Conservation (phyloP, 2,329 filamentous ascomycete species). For the Cercospora sp. region DNA sequence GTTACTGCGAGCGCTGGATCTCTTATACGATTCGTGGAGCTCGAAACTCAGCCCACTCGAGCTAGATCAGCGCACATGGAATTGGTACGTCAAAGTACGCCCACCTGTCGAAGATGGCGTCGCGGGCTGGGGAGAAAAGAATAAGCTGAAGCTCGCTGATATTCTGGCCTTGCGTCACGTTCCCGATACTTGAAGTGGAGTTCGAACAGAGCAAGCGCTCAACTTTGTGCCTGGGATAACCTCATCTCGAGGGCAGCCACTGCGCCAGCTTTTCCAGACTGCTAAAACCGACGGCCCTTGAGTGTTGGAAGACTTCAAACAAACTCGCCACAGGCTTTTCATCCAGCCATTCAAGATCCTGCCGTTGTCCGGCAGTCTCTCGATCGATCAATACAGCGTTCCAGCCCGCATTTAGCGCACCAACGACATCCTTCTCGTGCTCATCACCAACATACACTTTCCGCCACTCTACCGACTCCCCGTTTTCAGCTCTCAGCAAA, state of each 20-base stretch:
- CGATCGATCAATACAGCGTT: constrained; percentile 47
- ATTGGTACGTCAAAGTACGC: constrained; percentile 75
- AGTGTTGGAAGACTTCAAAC: constrained; percentile 23
- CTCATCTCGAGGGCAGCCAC: constrained; percentile 27
- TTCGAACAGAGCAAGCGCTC: neutral
- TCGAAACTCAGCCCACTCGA: constrained; percentile 63
- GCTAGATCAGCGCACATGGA: constrained; percentile 74
- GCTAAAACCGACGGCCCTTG: constrained; percentile 29
- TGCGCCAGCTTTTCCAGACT: constrained; percentile 31
- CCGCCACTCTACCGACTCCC: constrained; percentile 29
- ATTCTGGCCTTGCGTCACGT: constrained; percentile 62
- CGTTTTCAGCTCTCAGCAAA: constrained; percentile 36
- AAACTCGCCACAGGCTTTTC: constrained; percentile 21
- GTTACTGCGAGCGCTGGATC: constrained; percentile 69
- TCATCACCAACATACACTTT: constrained; percentile 60
- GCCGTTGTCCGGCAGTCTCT: constrained; percentile 23
- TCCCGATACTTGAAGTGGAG: constrained; percentile 23
- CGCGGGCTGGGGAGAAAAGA: constrained; percentile 82
- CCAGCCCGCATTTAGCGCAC: constrained; percentile 53
- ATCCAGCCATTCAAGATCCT: constrained; percentile 29
- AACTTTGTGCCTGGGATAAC: neutral
- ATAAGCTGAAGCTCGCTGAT: constrained; percentile 63
- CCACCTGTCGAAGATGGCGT: constrained; percentile 74
- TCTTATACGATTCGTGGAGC: constrained; percentile 74
- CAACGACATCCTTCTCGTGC: constrained; percentile 53